A percentile compares a stretch with the other conserved stretches of the same genome.
Evolutionary conservation across 768 basidiomycete genomes (phyloP).

Genomic region (Termitomyces sp.): DNA sequence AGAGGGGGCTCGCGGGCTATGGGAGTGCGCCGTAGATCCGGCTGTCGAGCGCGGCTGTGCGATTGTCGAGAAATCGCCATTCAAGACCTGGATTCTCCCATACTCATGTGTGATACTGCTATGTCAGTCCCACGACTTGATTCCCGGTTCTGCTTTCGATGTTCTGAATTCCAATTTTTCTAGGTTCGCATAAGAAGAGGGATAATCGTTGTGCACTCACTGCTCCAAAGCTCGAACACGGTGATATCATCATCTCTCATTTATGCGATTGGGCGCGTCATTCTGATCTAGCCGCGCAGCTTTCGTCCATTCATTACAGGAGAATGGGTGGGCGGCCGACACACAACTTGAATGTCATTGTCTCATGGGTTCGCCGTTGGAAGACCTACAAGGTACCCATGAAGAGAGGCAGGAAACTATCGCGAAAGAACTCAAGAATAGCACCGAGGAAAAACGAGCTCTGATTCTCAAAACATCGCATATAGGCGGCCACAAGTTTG

Average conservation of each 20-base stretch:
- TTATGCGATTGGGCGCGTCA: neutral
- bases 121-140: slow-evolving; percentile 48
- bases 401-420: slow-evolving; percentile 55
- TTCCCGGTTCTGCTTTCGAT: slow-evolving; percentile 5
- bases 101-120: slow-evolving; percentile 88
- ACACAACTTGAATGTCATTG: slow-evolving; percentile 63
- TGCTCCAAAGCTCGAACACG: slow-evolving; percentile 76
- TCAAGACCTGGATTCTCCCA: slow-evolving; percentile 77
- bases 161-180: neutral
- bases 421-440: slow-evolving; percentile 44
- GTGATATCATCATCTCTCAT: slow-evolving; percentile 30
- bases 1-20: slow-evolving; percentile 67
- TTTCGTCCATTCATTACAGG: slow-evolving; percentile 57
- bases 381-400: slow-evolving; percentile 46
- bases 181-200: slow-evolving; percentile 89
- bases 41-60: slow-evolving; percentile 43
- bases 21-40: slow-evolving; percentile 59
- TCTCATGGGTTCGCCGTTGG: slow-evolving; percentile 49
- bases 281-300: slow-evolving; percentile 31
- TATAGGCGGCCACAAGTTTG: slow-evolving; percentile 89
- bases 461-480: slow-evolving; percentile 88
- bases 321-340: slow-evolving; percentile 69
- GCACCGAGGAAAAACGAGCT: slow-evolving; percentile 56
- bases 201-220: slow-evolving; percentile 91
- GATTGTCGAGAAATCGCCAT: slow-evolving; percentile 34